Evolutionary conservation across 208 protist genomes (phyloP), one percentile per base, ranked within the genome.

Genomic region (Acanthamoeba healyi): DNA sequence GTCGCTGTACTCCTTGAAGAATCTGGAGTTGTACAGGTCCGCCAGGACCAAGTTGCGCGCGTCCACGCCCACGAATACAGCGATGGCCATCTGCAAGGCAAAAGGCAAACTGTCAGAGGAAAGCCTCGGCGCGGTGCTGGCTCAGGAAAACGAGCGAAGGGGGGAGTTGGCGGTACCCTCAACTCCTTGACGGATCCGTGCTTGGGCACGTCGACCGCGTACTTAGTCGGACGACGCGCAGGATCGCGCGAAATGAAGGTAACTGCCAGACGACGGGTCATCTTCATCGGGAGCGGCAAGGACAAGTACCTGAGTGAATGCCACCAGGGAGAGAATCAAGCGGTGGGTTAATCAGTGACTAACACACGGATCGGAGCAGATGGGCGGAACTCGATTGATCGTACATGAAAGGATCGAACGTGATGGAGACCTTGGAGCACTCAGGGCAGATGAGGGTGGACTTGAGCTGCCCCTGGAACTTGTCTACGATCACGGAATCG

Each of bases 401-500:
- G 54, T 95, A 96, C 95, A 96, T 96, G 81, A 96, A 97, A 7
- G 96, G 96, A 51, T 97, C 96, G 40, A 96, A 97, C 1, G 96
- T 97, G 49, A 96, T 95, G 32, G 88, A 95, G 81, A 94, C 36
- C 22, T 93, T 91, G 32, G 14, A 32, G 72, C 94, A 97, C 24
- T 93, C 49, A 24, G 95, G 95, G 90, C 96, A 97, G 29, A 95
- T 91, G 7, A 97, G 51, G 9, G 81, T 95, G 3, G 89, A 95
- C 70, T 96, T 96, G 17, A 97, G 65, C 89, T 96, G 95, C 54
- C 79, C 74, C 92, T 95, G 94, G 58, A 95, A 95, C 34, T 19
- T 70, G 56, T 99, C 97, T 0, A 98, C 97, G 65, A 99, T 97
- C 29, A 98, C 92, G 3, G 98, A 98, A 22, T 96, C 95, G 86